phyloP scores from a whole-genome alignment of 768 basidiomycete genomes.

The Lactarius tabidus region DNA sequence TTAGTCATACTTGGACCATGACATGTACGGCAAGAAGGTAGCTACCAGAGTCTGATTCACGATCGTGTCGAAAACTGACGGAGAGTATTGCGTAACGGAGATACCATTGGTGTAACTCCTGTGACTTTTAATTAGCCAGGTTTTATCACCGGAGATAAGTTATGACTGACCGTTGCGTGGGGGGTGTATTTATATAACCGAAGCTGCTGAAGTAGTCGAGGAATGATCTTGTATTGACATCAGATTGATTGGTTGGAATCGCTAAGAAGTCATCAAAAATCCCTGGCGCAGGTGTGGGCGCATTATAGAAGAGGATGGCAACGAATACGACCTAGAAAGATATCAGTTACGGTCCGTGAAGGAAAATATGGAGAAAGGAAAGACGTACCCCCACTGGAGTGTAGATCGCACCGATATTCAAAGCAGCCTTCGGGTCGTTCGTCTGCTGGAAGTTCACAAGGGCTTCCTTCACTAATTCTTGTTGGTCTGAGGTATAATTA shows the following conservation, averaged over 20 bases:
- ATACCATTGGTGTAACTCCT: background rate
- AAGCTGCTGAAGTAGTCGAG: background rate
- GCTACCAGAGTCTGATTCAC: background rate
- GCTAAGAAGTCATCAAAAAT: constrained; percentile 26
- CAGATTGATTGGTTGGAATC: background rate
- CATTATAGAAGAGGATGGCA: background rate
- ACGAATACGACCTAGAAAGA: background rate
- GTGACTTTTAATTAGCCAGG: background rate
- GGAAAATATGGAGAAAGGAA: background rate
- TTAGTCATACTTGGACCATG: background rate
- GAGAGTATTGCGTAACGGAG: constrained; percentile 3
- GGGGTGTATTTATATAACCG: background rate
- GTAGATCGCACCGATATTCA: background rate
- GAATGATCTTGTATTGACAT: constrained; percentile 4
- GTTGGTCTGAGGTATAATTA: background rate
- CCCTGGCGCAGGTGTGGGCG: background rate
- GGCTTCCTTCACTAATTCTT: background rate
- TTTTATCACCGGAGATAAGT: too few species aligned
- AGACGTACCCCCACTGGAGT: background rate
- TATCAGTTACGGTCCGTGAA: background rate
- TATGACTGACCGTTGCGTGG: background rate
- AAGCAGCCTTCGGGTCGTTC: background rate
- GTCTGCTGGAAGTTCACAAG: constrained; percentile 5
- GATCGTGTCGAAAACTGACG: background rate
- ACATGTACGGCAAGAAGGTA: background rate